These are phyloP conservation scores for Chlorociboria aeruginascens DNA, from an alignment of 495 filamentous ascomycete species.

Conservation along the genomic window DNA sequence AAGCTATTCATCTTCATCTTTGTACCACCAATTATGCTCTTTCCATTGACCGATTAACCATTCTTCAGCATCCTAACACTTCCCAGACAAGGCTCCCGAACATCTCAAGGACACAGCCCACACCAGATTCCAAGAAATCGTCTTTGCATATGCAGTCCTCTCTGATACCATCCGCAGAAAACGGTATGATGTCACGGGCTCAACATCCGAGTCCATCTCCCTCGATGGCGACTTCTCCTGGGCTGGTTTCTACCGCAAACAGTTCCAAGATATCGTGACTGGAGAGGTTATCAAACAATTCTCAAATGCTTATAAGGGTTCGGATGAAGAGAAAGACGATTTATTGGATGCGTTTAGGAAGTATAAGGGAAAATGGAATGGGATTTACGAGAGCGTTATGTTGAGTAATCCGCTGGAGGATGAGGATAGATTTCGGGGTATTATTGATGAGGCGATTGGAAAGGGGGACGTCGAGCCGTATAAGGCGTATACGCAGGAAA, in stretches of 20 bases:
- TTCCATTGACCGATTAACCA: not conserved
- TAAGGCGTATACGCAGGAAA: constrained; percentile 59
- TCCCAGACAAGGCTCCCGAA: constrained; percentile 58
- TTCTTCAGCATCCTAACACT: constrained; percentile 1
- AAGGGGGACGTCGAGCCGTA: constrained; percentile 50
- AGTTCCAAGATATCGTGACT: constrained; percentile 62
- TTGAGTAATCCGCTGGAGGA: constrained; percentile 74
- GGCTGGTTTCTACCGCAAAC: constrained; percentile 73
- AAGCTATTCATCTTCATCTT: constrained; percentile 21
- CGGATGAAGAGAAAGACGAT: constrained; percentile 69
- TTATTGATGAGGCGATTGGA: constrained; percentile 74
- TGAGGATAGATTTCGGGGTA: constrained; percentile 67
- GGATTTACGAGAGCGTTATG: constrained; percentile 73
- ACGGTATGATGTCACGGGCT: constrained; percentile 82
- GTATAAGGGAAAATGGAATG: constrained; percentile 57
- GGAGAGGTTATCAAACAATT: constrained; percentile 59
- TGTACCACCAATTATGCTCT: not conserved
- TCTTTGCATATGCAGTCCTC: constrained; percentile 87
- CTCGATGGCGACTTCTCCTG: constrained; percentile 74
- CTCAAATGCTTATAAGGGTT: constrained; percentile 66
- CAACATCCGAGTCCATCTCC: constrained; percentile 63
- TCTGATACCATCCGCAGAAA: constrained; percentile 65
- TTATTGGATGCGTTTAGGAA: constrained; percentile 63
- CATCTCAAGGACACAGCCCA: constrained; percentile 58
- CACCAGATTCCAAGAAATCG: constrained; percentile 73